A percentile compares a stretch with the other conserved stretches of the same genome.
These are phyloP conservation scores for Pseudogymnoascus sp. DNA, from an alignment of 2,329 filamentous ascomycete species.

Conservation along the genomic window DNA sequence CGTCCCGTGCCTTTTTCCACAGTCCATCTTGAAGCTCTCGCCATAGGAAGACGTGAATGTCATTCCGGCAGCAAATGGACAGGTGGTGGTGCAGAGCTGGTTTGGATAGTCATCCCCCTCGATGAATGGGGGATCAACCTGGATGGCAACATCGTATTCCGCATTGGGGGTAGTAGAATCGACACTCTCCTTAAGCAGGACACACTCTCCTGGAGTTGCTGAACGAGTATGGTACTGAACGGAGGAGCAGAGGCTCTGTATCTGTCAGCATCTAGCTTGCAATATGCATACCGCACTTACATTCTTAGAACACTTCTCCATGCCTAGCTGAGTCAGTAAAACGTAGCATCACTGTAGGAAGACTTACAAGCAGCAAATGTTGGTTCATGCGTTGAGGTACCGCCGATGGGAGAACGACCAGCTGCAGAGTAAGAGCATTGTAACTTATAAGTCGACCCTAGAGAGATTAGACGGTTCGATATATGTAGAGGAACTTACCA, in stretches of 20 bases:
- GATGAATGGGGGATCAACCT: slow-evolving; percentile 14
- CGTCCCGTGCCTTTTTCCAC: slow-evolving; percentile 13
- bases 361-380: not conserved
- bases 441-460: not conserved
- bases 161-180: not conserved
- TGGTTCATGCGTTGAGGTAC: not conserved
- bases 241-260: not conserved
- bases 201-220: not conserved
- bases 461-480: not conserved
- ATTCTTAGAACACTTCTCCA: slow-evolving; percentile 11
- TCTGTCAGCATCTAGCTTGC: slow-evolving; percentile 1
- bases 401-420: not conserved
- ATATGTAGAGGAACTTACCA: not conserved
- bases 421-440: not conserved
- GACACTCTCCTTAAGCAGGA: not conserved
- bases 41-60: slow-evolving; percentile 15
- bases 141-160: slow-evolving; percentile 13
- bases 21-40: slow-evolving; percentile 13
- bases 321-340: not conserved
- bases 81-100: slow-evolving; percentile 14
- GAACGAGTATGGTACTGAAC: not conserved
- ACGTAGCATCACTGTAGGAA: not conserved
- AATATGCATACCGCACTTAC: slow-evolving; percentile 6
- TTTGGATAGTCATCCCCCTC: slow-evolving; percentile 14
- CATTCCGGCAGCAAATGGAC: slow-evolving; percentile 14